Evolutionary conservation across 2,329 filamentous ascomycete species (phyloP), one percentile per base, ranked within the genome.

Genomic region (Fusarium sp.): DNA sequence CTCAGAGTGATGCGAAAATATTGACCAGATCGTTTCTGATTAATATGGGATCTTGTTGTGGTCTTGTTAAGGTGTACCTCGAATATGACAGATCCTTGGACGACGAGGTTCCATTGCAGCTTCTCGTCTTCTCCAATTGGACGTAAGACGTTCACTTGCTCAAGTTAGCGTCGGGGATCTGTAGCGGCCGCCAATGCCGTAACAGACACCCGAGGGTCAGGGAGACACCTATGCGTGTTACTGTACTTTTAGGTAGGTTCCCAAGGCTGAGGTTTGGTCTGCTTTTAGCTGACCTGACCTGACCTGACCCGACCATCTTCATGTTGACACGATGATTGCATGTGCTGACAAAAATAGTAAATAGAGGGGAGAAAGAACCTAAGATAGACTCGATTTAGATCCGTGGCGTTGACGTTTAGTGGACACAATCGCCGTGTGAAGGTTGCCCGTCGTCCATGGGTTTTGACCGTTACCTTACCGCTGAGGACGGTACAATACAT

Each of bases 391-490:
- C 34, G 30, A 59, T 43, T 54, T 47, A 63, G 49, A 52, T 46
- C 24, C 32, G 59, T 62, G 67, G 67, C 57, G 67, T 29, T 63
- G 42, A 54, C 46, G 51, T 67, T 67, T 55, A 49, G 66, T 53
- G 32, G 45, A 55, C 34, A 44, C 30, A 59, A 56, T 47, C 58
- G 43, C 63, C 56, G 16, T 22, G 47, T 61, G 34, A 38, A 38
- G 34, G 18, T 38, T 38, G 34, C 18, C 10, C 18, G 18, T 38
- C 18, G 18, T 38, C 34, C 34, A 38, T 53, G 40, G 30, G 55
- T 62, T 57, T 49, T 60, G 44, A 49, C 66, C 55, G 66, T 70
- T 70, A 30, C 68, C 60, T 70, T 66, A 24, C 68, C 60, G 46
- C 43, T 53, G 50, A 68, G 45, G 22, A 63, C 27, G 52, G 55